A percentile compares a stretch with the other conserved stretches of the same genome.
Evolutionary conservation across 2,329 filamentous ascomycete species (phyloP).

Genomic region (Sordariomycetes sp.): DNA sequence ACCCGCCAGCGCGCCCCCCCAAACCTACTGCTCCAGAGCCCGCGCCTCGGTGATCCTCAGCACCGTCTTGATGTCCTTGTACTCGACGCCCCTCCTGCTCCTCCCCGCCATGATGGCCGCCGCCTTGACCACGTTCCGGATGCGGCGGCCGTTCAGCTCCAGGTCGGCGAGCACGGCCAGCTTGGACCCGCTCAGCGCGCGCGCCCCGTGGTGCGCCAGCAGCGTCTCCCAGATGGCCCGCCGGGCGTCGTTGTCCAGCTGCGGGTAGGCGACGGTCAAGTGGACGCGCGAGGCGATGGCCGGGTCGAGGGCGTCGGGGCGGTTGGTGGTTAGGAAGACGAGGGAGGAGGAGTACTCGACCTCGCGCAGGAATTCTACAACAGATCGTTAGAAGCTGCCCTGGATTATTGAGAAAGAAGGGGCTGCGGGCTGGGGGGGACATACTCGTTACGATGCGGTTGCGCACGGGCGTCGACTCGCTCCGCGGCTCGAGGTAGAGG

Average conservation of each 20-base stretch:
- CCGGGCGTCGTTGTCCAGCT: constrained; percentile 11
- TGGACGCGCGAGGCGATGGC: constrained; percentile 38
- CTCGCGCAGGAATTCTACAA: constrained; percentile 3
- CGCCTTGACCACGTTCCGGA: constrained; percentile 14
- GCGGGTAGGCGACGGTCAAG: constrained; percentile 24
- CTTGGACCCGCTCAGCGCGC: constrained; percentile 6
- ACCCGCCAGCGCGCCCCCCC: too few relatives aligned
- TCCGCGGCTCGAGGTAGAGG: constrained; percentile 20
- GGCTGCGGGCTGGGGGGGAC: constrained; percentile 15
- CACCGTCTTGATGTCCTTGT: constrained; percentile 12
- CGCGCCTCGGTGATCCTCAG: constrained; percentile 14
- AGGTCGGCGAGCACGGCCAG: constrained; percentile 9
- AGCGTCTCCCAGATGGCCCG: constrained; percentile 14
- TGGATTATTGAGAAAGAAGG: neutral
- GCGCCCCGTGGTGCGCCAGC: constrained; percentile 7
- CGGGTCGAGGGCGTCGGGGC: constrained; percentile 30
- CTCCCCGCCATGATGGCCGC: constrained; percentile 13
- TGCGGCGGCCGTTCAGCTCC: constrained; percentile 11
- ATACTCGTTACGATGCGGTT: constrained; percentile 9
- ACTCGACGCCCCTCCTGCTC: constrained; percentile 5
- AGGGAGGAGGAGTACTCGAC: constrained; percentile 37
- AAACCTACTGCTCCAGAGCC: constrained; percentile 1
- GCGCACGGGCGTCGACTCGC: constrained; percentile 12
- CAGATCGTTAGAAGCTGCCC: neutral
- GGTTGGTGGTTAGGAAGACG: constrained; percentile 38